A percentile compares a stretch with the other conserved stretches of the same genome.
Conservation (phyloP, 805 yeast genomes). For the Nakazawaea wyomingensis region DNA sequence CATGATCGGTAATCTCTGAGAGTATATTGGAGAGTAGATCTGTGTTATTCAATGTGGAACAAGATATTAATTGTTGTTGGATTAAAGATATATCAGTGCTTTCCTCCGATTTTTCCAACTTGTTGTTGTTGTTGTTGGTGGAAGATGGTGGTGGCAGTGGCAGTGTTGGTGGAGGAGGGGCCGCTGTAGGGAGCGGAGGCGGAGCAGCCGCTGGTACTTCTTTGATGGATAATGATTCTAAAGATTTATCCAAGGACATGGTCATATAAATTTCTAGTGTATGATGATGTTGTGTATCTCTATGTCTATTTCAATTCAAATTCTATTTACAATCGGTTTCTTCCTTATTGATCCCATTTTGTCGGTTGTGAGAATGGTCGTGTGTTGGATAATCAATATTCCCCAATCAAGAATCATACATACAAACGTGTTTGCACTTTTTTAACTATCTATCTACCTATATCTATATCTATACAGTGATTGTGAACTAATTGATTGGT, state of each 20-base stretch:
- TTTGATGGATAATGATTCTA: slow-evolving; percentile 1
- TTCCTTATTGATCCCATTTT: not conserved
- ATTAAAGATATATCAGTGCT: slow-evolving; percentile 70
- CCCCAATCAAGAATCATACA: no score
- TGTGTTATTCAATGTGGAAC: slow-evolving; percentile 82
- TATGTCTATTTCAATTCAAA: not conserved
- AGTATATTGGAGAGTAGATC: slow-evolving; percentile 52
- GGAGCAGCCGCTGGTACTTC: slow-evolving; percentile 2
- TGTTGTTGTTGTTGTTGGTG: no score
- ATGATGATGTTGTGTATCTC: not conserved
- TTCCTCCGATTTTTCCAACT: no score
- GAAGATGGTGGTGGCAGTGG: not conserved
- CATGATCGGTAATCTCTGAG: slow-evolving; percentile 32
- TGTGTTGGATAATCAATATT: no score
- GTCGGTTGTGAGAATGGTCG: not conserved
- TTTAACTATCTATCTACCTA: no score
- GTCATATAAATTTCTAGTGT: not conserved
- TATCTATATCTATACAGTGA: no score
- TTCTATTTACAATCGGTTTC: no score
- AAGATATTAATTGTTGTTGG: slow-evolving; percentile 76
- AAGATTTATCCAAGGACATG: slow-evolving; percentile 2
- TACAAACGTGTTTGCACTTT: no score
- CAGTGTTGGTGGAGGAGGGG: slow-evolving; percentile 3
- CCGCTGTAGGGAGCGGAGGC: not conserved
- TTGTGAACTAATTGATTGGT: no score